phyloP scores from a whole-genome alignment of 352 stramenopile species.

The Pythium biforme region DNA sequence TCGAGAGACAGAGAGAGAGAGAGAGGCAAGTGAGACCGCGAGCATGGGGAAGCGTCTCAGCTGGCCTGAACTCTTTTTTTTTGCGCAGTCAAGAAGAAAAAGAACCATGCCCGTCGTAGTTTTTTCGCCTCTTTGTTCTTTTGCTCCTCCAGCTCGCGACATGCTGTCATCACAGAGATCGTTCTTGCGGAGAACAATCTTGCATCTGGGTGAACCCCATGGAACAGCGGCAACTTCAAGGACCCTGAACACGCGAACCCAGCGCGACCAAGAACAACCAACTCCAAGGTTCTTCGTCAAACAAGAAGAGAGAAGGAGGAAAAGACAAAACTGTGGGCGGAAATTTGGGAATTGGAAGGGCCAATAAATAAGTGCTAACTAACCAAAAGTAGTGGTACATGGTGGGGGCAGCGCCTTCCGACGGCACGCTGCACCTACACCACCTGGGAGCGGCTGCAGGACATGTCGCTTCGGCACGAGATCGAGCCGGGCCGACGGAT shows the following conservation, averaged over 20 bases:
- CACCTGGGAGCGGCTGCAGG: conserved; percentile 2
- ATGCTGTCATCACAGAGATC: background rate
- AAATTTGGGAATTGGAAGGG: background rate
- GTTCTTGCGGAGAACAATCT: background rate
- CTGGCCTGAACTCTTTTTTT: background rate
- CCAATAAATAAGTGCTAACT: background rate
- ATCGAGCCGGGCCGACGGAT: conserved; percentile 30
- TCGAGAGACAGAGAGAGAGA: no score
- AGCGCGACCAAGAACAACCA: background rate
- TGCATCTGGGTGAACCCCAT: background rate
- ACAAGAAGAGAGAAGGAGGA: background rate
- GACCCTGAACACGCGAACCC: background rate
- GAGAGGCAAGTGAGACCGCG: no score
- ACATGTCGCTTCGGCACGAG: conserved; percentile 19
- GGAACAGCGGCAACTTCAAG: background rate
- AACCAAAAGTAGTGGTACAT: conserved; percentile 1
- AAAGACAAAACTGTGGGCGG: no score
- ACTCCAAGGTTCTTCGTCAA: conserved; percentile 1
- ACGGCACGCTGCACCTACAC: conserved; percentile 5
- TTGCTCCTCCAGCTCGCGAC: background rate
- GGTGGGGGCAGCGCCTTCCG: conserved; percentile 11
- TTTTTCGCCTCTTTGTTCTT: background rate
- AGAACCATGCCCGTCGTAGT: no score
- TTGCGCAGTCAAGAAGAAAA: background rate
- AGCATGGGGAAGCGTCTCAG: background rate